Base-by-base conservation (phyloP, 1,139 yeast genomes). In the Hyphopichia fennica region DNA sequence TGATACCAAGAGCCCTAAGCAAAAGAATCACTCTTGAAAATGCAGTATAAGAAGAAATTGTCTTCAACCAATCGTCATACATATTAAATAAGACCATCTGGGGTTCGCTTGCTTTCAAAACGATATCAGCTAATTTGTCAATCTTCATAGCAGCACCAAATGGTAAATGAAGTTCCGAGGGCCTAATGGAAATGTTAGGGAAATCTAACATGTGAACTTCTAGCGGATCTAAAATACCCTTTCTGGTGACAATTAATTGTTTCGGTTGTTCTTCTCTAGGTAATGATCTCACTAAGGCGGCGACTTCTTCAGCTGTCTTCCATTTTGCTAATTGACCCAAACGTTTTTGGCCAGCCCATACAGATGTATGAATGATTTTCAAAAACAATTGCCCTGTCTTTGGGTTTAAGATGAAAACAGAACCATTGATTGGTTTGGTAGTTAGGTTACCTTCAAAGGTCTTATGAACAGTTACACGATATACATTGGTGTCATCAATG, bases 251-350 rank as follows among this genome's bases (percentile, higher is more conserved):
- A 58, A 93, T 87, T 45, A 95, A 71, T 62, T 91, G 96, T 54
- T 86, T 86, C 2, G 99, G 99, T 57, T 91, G 97, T 62, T 93
- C 97, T 58, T 93, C 97, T 43, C 81, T 77, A 1, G 98, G 98
- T 45, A 93, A 67, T 0, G 98, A 88, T 38, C 97, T 75, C 20
- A 93, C 78, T 49, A 93, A 70, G 0, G 96, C 96, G 10, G 96
- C 93, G 20, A 90, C 96, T 65, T 93, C 99, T 64, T 95, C 99
- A 0, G 99, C 99, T 1, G 98, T 85, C 61, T 93, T 93, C 99
- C 99, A 95, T 60, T 93, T 93, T 0, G 98, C 95, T 48, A 95
- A 70, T 60, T 93, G 98, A 23, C 96, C 88, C 51, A 93, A 73
- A 54, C 98, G 85, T 57, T 90, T 91, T 62, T 95, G 98, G 14